Evolutionary conservation across 148 eudicot species (phyloP), one percentile per base, ranked within the genome.

Genomic region (Camellia sinensis): DNA sequence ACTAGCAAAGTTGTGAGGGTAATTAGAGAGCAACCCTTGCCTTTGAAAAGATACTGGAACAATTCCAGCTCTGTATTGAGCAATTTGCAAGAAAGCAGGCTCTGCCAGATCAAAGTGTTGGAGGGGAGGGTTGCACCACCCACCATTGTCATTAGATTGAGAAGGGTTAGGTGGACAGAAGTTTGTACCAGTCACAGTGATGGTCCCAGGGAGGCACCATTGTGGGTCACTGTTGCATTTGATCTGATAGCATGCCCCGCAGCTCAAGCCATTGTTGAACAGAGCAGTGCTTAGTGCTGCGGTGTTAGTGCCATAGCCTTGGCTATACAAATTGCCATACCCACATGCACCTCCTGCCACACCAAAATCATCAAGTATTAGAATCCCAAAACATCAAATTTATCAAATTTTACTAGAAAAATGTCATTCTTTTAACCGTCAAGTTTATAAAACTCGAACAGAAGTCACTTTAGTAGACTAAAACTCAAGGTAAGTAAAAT

Each of bases 261-360:
- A 82, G 68, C 81, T 77, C 44, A 71, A 19, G 13, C 84, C 84
- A 59, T 83, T 88, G 88, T 92, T 92, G 85, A 92, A 92, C 4
- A 92, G 80, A 5, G 94, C 91, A 3, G 97, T 92, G 75, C 97
- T 92, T 14, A 92, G 82, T n/a, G 97, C 97, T 21, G 97, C 97
- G 0, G 97, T 92, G 87, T 67, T 88, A 2, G 91, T 89, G 11
- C 91, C 93, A 71, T 89, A 89, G 17, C 93, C 93, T 83, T 85
- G 87, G 82, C 93, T 88, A 71, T 87, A 87, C 81, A 92, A 82
- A 79, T 92, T 92, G 13, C 96, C 96, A 73, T 90, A 92, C 2
- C 96, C 96, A 83, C 97, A 90, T 75, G 93, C 93, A 21, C 93
- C 93, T 17, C 93, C 93, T 90, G 77, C 84, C 82, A 57, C 14